Evolutionary conservation across 139 green algal genomes (phyloP).

Genomic region (Tetradesmus obliquus): DNA sequence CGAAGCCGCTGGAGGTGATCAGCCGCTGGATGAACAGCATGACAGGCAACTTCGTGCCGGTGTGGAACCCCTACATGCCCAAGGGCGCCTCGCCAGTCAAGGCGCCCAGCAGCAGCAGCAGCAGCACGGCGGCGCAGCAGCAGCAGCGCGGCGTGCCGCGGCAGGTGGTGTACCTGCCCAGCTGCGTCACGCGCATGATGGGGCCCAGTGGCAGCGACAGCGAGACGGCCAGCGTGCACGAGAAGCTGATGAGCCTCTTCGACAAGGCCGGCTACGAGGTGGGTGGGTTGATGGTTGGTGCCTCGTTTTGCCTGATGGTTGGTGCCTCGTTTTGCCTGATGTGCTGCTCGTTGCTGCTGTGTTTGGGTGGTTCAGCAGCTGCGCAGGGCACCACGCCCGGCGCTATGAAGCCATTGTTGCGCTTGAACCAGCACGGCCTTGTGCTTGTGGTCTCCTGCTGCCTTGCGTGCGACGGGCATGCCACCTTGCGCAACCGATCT

Average conservation of each 20-base stretch:
- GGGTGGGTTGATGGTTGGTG: neutral
- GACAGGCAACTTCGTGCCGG: slow-evolving; percentile 82
- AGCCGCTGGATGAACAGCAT: slow-evolving; percentile 79
- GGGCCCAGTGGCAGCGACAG: slow-evolving; percentile 81
- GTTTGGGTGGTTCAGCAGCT: too few species aligned
- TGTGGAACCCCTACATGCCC: slow-evolving; percentile 98
- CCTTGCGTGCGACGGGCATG: too few species aligned
- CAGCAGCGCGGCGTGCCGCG: slow-evolving; percentile 53
- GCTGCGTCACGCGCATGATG: slow-evolving; percentile 97
- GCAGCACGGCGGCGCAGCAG: neutral
- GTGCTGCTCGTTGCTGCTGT: neutral
- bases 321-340: neutral
- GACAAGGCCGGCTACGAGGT: slow-evolving; percentile 74
- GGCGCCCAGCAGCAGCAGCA: slow-evolving; percentile 11
- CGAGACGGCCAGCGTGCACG: slow-evolving; percentile 83
- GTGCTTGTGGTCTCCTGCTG: too few species aligned
- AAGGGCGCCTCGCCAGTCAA: slow-evolving; percentile 74
- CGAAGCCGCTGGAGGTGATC: slow-evolving; percentile 77
- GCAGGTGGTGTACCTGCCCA: slow-evolving; percentile 93
- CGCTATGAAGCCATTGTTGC: too few species aligned
- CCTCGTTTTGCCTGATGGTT: neutral
- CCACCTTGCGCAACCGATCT: too few species aligned
- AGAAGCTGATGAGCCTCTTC: slow-evolving; percentile 94
- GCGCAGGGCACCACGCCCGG: too few species aligned
- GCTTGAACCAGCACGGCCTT: too few species aligned